Evolutionary conservation across 2,329 filamentous ascomycete genomes (phyloP).

Genomic region (Massarina eburnea): DNA sequence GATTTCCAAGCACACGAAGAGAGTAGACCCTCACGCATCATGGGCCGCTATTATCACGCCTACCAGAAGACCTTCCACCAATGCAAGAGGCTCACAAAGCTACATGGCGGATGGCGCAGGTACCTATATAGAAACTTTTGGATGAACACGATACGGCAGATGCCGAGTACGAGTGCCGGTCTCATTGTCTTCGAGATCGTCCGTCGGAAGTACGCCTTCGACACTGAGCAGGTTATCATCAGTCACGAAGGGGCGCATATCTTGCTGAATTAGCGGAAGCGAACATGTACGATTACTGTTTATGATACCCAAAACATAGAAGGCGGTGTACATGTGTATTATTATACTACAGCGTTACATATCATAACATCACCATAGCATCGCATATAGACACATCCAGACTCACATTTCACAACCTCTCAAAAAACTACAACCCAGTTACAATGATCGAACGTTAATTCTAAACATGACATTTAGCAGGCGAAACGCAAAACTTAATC

Average conservation of each 20-base stretch:
- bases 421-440: background rate
- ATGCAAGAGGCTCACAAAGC: conserved; percentile 60
- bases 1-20: conserved; percentile 58
- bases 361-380: background rate
- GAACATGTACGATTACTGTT: conserved; percentile 4
- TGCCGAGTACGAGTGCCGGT: conserved; percentile 75
- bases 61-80: conserved; percentile 69
- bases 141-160: conserved; percentile 71
- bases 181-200: conserved; percentile 79
- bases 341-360: background rate
- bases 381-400: background rate
- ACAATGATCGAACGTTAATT: background rate
- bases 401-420: background rate
- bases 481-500: background rate
- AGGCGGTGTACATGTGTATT: conserved; percentile 2
- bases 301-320: conserved; percentile 23
- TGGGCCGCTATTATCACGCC: conserved; percentile 68
- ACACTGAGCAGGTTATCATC: conserved; percentile 55
- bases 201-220: conserved; percentile 69
- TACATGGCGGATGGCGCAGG: conserved; percentile 58
- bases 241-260: conserved; percentile 71
- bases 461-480: background rate
- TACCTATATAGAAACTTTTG: conserved; percentile 75
- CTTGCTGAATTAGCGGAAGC: conserved; percentile 50
- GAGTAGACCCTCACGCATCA: conserved; percentile 33